phyloP scores from a whole-genome alignment of 129 eudicot genomes.

The Tagetes patula region DNA sequence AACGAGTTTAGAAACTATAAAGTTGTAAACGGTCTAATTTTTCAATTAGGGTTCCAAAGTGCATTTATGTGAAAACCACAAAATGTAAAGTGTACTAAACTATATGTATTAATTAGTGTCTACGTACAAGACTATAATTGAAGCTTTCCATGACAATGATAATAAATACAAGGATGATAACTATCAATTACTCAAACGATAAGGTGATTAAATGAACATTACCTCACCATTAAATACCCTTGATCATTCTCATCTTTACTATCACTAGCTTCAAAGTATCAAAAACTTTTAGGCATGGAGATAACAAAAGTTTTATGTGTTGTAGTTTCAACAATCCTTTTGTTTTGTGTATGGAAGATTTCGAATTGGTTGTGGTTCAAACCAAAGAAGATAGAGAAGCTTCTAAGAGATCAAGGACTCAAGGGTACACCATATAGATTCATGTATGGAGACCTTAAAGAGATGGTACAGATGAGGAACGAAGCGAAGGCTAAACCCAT shows the following conservation, averaged over 20 bases:
- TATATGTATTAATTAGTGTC: too few relatives aligned
- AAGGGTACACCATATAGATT: neutral
- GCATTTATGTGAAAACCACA: too few relatives aligned
- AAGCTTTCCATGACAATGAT: too few relatives aligned
- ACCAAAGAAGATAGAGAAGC: constrained; percentile 10
- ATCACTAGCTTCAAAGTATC: neutral
- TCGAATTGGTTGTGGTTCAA: constrained; percentile 3
- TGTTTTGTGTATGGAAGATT: neutral
- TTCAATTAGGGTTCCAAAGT: too few relatives aligned
- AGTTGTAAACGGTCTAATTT: too few relatives aligned
- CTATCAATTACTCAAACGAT: neutral
- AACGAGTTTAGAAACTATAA: too few relatives aligned
- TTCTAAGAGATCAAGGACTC: neutral
- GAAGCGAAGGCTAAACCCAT: neutral
- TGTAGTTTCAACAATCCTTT: neutral
- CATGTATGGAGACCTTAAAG: neutral
- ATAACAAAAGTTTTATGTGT: neutral
- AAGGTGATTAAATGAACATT: neutral
- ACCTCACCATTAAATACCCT: neutral
- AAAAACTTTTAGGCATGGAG: neutral
- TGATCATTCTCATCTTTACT: neutral
- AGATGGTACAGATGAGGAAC: neutral
- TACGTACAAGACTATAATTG: too few relatives aligned
- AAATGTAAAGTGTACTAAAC: too few relatives aligned
- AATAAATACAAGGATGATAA: neutral